Conservation (phyloP, 768 basidiomycete genomes). For the Sutorius australiensis region DNA sequence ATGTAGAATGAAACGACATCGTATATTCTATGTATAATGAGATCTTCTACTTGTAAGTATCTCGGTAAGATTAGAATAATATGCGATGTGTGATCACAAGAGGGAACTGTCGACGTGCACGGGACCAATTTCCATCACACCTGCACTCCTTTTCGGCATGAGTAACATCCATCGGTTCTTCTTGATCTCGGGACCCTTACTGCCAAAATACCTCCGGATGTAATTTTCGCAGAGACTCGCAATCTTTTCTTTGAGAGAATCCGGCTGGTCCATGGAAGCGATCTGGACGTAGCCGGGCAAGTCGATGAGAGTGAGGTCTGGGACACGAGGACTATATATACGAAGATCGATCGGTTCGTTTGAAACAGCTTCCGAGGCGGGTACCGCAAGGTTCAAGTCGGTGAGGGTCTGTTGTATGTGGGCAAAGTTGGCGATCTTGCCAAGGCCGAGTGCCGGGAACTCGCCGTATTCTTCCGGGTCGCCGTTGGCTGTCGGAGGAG, state of each 20-base stretch:
- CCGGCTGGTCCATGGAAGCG: slow-evolving; percentile 92
- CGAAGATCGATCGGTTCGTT: slow-evolving; percentile 95
- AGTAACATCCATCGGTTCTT: too few relatives aligned
- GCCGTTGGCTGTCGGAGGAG: slow-evolving; percentile 53
- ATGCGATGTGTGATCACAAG: too few relatives aligned
- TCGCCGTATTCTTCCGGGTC: slow-evolving; percentile 82
- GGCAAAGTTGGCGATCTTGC: slow-evolving; percentile 88
- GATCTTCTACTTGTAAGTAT: too few relatives aligned
- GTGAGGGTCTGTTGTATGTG: slow-evolving; percentile 89
- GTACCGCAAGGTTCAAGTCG: slow-evolving; percentile 92
- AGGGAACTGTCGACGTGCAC: too few relatives aligned
- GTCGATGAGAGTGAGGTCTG: slow-evolving; percentile 96
- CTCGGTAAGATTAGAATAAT: too few relatives aligned
- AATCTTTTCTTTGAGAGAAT: slow-evolving; percentile 91
- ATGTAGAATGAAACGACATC: too few relatives aligned
- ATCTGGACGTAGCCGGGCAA: slow-evolving; percentile 97
- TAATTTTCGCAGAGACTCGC: slow-evolving; percentile 87
- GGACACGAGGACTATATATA: slow-evolving; percentile 93
- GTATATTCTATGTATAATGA: too few relatives aligned
- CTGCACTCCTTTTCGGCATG: too few relatives aligned
- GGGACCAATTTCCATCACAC: too few relatives aligned
- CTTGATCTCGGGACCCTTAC: too few relatives aligned
- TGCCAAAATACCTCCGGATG: too few relatives aligned
- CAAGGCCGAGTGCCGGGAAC: slow-evolving; percentile 86
- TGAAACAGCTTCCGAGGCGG: slow-evolving; percentile 86